Evolutionary conservation across 192 early-diverging fungal genomes (phyloP).

Genomic region (Pilaira anomala): DNA sequence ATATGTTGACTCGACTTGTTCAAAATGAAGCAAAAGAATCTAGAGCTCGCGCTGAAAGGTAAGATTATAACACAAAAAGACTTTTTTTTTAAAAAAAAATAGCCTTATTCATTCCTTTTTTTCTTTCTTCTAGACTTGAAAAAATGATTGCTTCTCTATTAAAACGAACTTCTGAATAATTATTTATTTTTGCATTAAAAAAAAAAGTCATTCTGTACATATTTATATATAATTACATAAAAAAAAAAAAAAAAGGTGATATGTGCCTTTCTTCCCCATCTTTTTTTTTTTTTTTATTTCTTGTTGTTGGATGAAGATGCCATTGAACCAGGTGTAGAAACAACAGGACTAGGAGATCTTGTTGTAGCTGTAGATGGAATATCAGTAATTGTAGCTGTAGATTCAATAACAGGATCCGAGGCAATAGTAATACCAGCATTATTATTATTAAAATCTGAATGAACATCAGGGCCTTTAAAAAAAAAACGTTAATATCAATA

Average conservation of each 20-base stretch:
- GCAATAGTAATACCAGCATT: no score
- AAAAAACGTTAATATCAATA: background rate
- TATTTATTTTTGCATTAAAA: background rate
- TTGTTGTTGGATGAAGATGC: no score
- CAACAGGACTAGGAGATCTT: constrained; percentile 7
- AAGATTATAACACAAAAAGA: background rate
- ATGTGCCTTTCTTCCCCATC: no score
- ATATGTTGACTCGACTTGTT: background rate
- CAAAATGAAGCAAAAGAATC: background rate
- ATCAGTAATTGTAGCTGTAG: constrained; percentile 2
- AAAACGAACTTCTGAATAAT: background rate
- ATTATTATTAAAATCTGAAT: no score
- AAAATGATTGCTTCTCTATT: constrained; percentile 5
- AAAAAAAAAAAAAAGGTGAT: no score
- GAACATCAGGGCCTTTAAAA: background rate
- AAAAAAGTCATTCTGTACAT: background rate
- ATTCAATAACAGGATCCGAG: no score
- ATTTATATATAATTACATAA: no score
- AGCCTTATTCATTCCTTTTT: background rate
- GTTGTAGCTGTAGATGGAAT: background rate
- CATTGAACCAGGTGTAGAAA: background rate
- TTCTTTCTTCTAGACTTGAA: background rate
- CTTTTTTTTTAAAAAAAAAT: background rate
- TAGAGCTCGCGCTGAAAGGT: constrained; percentile 2
- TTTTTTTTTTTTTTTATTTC: background rate